Conservation (phyloP, 805 yeast genomes). For the Spathaspora girioi region DNA sequence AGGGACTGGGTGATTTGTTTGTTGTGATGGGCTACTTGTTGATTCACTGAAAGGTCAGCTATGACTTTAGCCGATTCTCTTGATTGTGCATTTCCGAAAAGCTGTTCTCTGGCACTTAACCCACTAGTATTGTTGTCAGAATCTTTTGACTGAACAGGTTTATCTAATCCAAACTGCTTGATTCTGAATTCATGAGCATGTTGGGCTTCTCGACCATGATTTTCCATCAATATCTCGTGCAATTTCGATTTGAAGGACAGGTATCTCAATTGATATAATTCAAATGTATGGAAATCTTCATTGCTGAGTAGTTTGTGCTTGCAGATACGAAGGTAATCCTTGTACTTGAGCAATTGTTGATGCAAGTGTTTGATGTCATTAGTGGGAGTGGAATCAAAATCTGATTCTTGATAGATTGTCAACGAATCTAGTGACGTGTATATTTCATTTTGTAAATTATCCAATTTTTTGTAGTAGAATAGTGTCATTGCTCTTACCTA, state of each 20-base stretch:
- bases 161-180: conserved; percentile 14
- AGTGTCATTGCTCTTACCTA: too few relatives aligned
- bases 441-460: conserved; percentile 4
- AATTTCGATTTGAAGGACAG: conserved; percentile 23
- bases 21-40: conserved; percentile 44
- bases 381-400: background rate
- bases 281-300: background rate
- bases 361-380: background rate
- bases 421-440: conserved; percentile 5
- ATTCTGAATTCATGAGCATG: conserved; percentile 29
- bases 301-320: conserved; percentile 7
- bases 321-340: conserved; percentile 11
- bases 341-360: conserved; percentile 5
- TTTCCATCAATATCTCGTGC: conserved; percentile 25
- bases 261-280: conserved; percentile 7
- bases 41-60: conserved; percentile 15
- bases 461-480: conserved; percentile 3
- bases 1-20: conserved; percentile 43
- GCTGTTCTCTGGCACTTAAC: conserved; percentile 10
- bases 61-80: conserved; percentile 8
- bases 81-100: conserved; percentile 20
- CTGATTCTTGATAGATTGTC: background rate
- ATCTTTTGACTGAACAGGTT: background rate
- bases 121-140: background rate
- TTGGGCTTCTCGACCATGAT: conserved; percentile 23